Base-by-base conservation (phyloP, 257 asterid species). In the Striga asiatica region DNA sequence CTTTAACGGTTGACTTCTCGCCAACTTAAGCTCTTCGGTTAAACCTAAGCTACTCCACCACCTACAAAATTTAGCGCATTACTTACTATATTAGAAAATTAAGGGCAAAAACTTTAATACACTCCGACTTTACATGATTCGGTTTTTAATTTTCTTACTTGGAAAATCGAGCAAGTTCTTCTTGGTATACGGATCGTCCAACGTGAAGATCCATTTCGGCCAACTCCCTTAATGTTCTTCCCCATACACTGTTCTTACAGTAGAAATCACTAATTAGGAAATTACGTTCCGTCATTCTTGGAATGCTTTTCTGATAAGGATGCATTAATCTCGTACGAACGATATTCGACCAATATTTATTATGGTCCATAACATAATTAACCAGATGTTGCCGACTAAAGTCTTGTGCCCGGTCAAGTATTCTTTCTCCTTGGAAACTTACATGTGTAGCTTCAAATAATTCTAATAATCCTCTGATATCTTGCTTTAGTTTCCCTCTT, bases 401-500 rank as follows among this genome's bases (percentile, higher is more conserved):
- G 9, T 42, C 37, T 29, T 56, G 69, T 50, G 82, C 83, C 46
- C 75, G 78, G 12, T 74, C 74, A 12, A 84, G 73, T 37, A 71
- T 47, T 6, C 49, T 20, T 72, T 81, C 94, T 25, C 70, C 80
- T 48, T 76, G 76, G 2, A 74, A 39, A 16, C 75, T 43, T 10
- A 81, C 24, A 13, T 81, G 86, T 7, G 78, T 12, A 4, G 83
- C 91, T 62, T 78, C 91, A 47, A 71, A 76, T 18, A 81, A 14
- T 52, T 35, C 74, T 60, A 72, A 19, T 61, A 76, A 29, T 19
- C 76, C 78, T 31, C 38, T 46, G 0, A 61, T 22, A 18, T 74
- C 75, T 39, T 61, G 46, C 17, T 12, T 58, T 2, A 62, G 8
- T 1, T 24, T 32, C 31, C 8, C 59, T 22, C 19, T 43, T 57